Evolutionary conservation across 2,329 filamentous ascomycete species (phyloP), one percentile per base, ranked within the genome.

Genomic region (Diaporthe sp.): DNA sequence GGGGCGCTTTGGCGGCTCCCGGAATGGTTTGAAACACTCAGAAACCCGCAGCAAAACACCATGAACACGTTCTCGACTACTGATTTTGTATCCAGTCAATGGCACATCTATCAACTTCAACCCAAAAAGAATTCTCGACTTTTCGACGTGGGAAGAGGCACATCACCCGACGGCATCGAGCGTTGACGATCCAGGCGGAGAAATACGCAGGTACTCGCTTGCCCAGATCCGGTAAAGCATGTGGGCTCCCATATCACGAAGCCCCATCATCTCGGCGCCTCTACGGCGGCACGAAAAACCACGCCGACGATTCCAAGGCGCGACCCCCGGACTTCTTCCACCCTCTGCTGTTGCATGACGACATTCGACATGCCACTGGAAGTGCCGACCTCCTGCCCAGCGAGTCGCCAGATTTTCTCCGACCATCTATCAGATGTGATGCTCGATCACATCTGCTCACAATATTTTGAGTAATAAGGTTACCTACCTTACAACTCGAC

Each of bases 281-380:
- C 40, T 68, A 54, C 64, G 64, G 64, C 64, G 64, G 19, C 64
- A 68, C 64, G 64, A 68, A 54, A 67, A 68, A 68, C 64, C 64
- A 54, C 33, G 47, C 64, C 47, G 64, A 40, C 64, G 64, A 30
- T 68, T 68, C 64, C 64, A 68, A 54, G 64, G 64, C 64, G 30
- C 47, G 30, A 52, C 22, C 64, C 64, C 64, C 64, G 64, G 64
- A 54, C 64, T 54, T 68, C 64, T 68, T 68, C 64, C 64, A 68
- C 45, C 64, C 64, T 68, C 64, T 68, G 64, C 64, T 68, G 64
- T 68, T 68, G 64, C 64, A 68, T 68, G 64, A 54, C 64, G 64
- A 68, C 64, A 68, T 68, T 10, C 33, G 30, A 68, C 64, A 68
- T 68, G 64, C 64, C 64, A 68, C 45, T 52, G 13, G 42, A 52